Conservation (phyloP, 1,284 basidiomycete species). For the Cystobasidiaceae sp. region DNA sequence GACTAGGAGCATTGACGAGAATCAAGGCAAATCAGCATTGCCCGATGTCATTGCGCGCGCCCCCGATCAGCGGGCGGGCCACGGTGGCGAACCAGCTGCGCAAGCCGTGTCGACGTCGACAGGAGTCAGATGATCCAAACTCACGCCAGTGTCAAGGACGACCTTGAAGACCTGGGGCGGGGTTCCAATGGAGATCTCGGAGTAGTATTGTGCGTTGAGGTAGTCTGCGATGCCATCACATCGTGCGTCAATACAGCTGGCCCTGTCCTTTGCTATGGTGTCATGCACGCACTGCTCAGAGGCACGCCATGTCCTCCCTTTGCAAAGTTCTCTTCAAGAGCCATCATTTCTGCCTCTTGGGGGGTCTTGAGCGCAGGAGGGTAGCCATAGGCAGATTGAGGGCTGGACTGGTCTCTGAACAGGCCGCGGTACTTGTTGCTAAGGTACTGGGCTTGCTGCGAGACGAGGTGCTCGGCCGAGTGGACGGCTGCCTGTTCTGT, state of each 20-base stretch:
- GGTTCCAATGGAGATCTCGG: constrained; percentile 75
- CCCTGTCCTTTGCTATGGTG: background rate
- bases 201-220: constrained; percentile 96
- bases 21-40: no score
- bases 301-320: constrained; percentile 84
- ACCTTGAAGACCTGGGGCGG: constrained; percentile 83
- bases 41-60: no score
- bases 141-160: constrained; percentile 69
- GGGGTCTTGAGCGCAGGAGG: constrained; percentile 47
- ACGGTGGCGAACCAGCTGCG: no score
- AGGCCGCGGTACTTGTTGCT: constrained; percentile 64
- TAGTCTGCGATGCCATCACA: constrained; percentile 58
- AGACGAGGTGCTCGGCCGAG: constrained; percentile 61
- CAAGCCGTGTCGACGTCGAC: background rate
- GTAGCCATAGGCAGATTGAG: constrained; percentile 41
- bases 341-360: constrained; percentile 54
- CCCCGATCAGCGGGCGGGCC: no score
- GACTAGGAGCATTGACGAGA: constrained; percentile 50
- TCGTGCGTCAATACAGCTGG: background rate
- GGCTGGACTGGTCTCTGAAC: constrained; percentile 53
- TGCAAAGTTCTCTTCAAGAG: constrained; percentile 44
- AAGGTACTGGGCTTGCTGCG: constrained; percentile 56
- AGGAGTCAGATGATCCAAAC: background rate
- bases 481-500: constrained; percentile 4
- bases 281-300: constrained; percentile 66